These are phyloP conservation scores for Paecilomyces variotii DNA, from an alignment of 2,329 filamentous ascomycete genomes.

Conservation along the genomic window DNA sequence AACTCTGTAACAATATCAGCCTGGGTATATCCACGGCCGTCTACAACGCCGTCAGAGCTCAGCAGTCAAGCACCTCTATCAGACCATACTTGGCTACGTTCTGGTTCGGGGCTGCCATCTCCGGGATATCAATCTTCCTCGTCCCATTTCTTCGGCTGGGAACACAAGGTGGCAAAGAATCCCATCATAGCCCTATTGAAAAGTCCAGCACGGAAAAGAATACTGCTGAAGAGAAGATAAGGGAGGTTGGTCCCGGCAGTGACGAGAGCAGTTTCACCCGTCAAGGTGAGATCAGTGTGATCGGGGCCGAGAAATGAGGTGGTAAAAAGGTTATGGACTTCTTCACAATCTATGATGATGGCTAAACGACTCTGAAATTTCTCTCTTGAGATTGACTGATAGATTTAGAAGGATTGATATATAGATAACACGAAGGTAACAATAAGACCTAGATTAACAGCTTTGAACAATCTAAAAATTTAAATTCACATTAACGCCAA, in stretches of 20 bases:
- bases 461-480: not conserved
- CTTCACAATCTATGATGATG: not conserved
- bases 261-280: not conserved
- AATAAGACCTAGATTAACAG: not conserved
- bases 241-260: not conserved
- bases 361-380: not conserved
- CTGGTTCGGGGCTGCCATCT: conserved; percentile 20
- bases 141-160: conserved; percentile 22
- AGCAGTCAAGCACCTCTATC: conserved; percentile 12
- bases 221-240: not conserved
- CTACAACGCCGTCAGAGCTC: conserved; percentile 14
- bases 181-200: not conserved
- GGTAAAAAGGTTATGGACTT: not conserved
- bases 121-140: conserved; percentile 17
- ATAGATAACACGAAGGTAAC: not conserved
- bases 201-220: not conserved
- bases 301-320: not conserved
- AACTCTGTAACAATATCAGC: conserved; percentile 52
- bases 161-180: conserved; percentile 15
- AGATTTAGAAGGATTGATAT: not conserved
- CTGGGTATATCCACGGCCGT: conserved; percentile 55
- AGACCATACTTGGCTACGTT: conserved; percentile 21
- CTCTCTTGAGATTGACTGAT: not conserved
- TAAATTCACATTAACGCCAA: not conserved
- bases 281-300: not conserved